phyloP scores from a whole-genome alignment of 192 early-diverging fungal species.

The Dimargaris verticillata region DNA sequence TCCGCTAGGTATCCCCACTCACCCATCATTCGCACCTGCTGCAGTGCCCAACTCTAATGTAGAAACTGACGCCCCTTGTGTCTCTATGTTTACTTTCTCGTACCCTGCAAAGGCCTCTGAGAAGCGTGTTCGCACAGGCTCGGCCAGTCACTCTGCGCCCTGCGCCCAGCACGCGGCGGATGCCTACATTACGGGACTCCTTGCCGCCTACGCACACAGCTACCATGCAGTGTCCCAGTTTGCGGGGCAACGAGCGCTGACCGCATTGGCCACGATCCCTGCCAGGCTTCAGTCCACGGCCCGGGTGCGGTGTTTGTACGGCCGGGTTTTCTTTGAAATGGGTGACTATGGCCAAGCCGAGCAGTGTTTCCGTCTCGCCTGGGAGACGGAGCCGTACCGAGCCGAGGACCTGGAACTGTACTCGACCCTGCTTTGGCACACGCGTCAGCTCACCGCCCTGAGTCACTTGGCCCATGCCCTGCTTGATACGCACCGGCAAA shows the following conservation, averaged over 20 bases:
- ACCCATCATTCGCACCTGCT: too few relatives aligned
- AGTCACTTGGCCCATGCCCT: conserved; percentile 61
- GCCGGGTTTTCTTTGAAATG: conserved; percentile 32
- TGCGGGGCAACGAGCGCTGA: conserved; percentile 2
- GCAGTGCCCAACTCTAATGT: too few relatives aligned
- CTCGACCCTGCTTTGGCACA: conserved; percentile 75
- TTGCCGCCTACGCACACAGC: conserved; percentile 8
- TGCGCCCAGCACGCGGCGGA: conserved; percentile 12
- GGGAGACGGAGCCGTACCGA: conserved; percentile 50
- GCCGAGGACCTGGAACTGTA: conserved; percentile 69
- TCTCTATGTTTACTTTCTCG: too few relatives aligned
- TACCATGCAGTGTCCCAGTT: conserved; percentile 2
- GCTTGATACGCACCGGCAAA: conserved; percentile 38
- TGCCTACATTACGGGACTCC: conserved; percentile 8
- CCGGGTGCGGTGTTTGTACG: conserved; percentile 27
- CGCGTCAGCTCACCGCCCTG: conserved; percentile 49
- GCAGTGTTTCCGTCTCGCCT: conserved; percentile 30
- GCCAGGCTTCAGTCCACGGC: conserved; percentile 18
- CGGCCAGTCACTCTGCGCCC: neutral
- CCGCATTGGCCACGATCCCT: conserved; percentile 13
- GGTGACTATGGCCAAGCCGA: conserved; percentile 38
- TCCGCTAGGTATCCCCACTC: too few relatives aligned
- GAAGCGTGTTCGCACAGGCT: neutral
- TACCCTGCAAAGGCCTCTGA: neutral
- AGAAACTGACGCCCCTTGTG: too few relatives aligned